phyloP scores from a whole-genome alignment of 2,329 filamentous ascomycete genomes.

The Xylogone sp. region DNA sequence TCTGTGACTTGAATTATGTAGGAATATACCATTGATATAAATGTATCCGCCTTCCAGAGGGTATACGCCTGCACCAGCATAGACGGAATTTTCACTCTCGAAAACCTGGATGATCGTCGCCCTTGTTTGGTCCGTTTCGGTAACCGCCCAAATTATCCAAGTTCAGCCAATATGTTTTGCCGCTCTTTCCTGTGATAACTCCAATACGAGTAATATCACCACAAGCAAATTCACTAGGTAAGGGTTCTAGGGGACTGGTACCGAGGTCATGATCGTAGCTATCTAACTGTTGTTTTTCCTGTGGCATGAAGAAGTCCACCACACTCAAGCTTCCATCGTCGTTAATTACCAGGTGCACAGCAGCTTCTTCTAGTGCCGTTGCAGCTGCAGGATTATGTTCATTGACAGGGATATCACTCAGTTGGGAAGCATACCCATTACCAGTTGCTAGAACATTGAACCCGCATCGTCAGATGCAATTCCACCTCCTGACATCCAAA shows the following conservation, averaged over 20 bases:
- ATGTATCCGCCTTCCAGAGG: constrained; percentile 44
- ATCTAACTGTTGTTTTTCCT: constrained; percentile 44
- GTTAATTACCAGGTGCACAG: constrained; percentile 44
- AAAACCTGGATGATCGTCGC: constrained; percentile 40
- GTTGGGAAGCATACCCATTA: constrained; percentile 45
- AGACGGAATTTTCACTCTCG: constrained; percentile 45
- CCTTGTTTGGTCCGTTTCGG: constrained; percentile 36
- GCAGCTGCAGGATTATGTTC: constrained; percentile 41
- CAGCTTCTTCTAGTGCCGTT: constrained; percentile 44
- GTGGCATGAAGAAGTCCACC: constrained; percentile 48
- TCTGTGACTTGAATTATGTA: neutral
- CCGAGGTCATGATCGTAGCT: constrained; percentile 46
- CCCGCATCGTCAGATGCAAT: constrained; percentile 42
- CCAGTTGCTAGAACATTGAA: constrained; percentile 44
- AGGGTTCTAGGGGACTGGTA: constrained; percentile 39
- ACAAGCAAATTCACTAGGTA: constrained; percentile 41
- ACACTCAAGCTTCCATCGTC: constrained; percentile 38
- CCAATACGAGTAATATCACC: constrained; percentile 40
- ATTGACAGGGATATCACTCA: constrained; percentile 38
- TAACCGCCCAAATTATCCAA: constrained; percentile 46
- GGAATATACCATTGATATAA: constrained; percentile 36
- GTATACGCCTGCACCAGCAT: constrained; percentile 43
- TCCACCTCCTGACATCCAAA: constrained; percentile 48
- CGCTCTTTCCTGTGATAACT: constrained; percentile 44
- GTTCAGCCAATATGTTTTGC: constrained; percentile 47